phyloP scores from a whole-genome alignment of 2,329 filamentous ascomycete species.

The Zelopaecilomyces penicillatus region DNA sequence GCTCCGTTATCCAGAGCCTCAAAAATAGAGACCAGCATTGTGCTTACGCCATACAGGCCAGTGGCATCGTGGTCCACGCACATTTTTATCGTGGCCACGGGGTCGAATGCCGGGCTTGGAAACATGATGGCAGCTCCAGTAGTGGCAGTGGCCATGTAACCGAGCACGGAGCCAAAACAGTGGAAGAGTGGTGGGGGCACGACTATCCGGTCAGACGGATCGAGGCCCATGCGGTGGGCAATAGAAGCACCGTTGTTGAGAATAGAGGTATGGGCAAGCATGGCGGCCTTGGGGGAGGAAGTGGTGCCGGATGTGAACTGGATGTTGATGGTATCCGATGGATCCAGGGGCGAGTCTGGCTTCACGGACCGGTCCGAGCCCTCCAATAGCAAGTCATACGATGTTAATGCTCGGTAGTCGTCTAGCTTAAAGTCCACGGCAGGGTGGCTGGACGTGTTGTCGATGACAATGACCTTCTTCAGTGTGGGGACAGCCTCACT shows the following conservation, averaged over 20 bases:
- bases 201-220: constrained; percentile 64
- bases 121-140: constrained; percentile 73
- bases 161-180: constrained; percentile 86
- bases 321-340: constrained; percentile 78
- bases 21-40: constrained; percentile 87
- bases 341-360: constrained; percentile 40
- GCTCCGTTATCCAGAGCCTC: constrained; percentile 54
- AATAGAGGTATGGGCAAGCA: constrained; percentile 75
- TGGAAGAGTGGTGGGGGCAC: constrained; percentile 81
- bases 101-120: constrained; percentile 79
- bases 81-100: constrained; percentile 58
- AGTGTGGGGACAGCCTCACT: constrained; percentile 57
- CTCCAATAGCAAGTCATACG: constrained; percentile 34
- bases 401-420: constrained; percentile 33
- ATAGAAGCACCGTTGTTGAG: constrained; percentile 88
- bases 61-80: constrained; percentile 45
- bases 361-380: constrained; percentile 24
- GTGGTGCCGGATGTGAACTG: constrained; percentile 98
- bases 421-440: constrained; percentile 36
- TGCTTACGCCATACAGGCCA: constrained; percentile 79
- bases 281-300: constrained; percentile 81
- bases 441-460: constrained; percentile 57
- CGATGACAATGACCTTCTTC: constrained; percentile 62
- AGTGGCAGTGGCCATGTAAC: constrained; percentile 93
- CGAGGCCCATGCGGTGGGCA: constrained; percentile 75